Evolutionary conservation across 176 grass and related monocot species (phyloP).

Genomic region (Musa troglodytarum): DNA sequence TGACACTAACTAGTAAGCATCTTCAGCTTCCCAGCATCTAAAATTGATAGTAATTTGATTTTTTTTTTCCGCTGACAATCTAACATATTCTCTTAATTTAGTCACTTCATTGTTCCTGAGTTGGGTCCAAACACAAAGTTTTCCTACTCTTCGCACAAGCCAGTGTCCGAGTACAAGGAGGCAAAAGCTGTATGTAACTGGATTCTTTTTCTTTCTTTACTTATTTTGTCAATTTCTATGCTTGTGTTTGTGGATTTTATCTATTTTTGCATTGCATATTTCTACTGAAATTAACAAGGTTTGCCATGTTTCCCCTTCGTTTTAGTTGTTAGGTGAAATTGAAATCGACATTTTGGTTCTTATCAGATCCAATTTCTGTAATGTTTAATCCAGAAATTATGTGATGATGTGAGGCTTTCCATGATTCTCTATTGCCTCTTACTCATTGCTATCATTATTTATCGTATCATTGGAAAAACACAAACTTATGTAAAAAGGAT

Average conservation of each 20-base stretch:
- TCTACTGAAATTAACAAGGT: background rate
- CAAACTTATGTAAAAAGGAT: too few species aligned
- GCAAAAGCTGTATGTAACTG: constrained; percentile 61
- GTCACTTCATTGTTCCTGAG: constrained; percentile 92
- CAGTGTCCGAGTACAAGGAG: constrained; percentile 78
- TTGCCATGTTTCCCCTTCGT: too few species aligned
- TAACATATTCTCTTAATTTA: constrained; percentile 16
- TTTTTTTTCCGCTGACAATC: constrained; percentile 8
- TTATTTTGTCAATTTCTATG: background rate
- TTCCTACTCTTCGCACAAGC: constrained; percentile 76
- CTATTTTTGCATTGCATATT: background rate
- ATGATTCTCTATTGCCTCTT: background rate
- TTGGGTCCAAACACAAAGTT: constrained; percentile 73
- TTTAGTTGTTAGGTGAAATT: too few species aligned
- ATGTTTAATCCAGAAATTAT: background rate
- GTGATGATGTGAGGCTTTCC: background rate
- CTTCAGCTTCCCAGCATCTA: background rate
- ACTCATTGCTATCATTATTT: background rate
- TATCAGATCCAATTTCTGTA: too few species aligned
- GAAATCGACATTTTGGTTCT: too few species aligned
- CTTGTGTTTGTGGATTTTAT: background rate
- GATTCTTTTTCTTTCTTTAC: background rate
- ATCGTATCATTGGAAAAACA: background rate
- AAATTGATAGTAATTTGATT: background rate
- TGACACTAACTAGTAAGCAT: constrained; percentile 91